Base-by-base conservation (phyloP, 495 filamentous ascomycete genomes). In the Penicillium psychrofluorescens region DNA sequence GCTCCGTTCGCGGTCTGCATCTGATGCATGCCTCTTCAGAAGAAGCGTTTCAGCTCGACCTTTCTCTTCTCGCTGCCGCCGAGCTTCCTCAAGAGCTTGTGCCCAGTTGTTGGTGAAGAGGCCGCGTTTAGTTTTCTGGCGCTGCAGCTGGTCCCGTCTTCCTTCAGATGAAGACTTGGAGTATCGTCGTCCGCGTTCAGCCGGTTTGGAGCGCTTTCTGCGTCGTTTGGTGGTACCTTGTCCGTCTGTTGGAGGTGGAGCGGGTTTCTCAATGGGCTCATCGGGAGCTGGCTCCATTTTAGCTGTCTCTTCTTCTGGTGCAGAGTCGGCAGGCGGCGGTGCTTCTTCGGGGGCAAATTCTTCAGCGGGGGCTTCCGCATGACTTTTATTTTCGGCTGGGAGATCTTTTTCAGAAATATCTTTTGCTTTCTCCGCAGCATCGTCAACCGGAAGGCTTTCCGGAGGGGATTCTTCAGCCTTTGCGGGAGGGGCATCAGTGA, bases 91-190 rank as follows among this genome's bases (percentile, higher is more conserved):
- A 10, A 74, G 38, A 22, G 70, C 65, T 35, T 55, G 61, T 7
- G 62, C 53, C 67, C 65, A 74, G 28, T 66, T 61, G 39, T 64
- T 65, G 10, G 59, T 64, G 39, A 72, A 47, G 4, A 63, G 11
- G 28, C 52, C 48, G 37, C 63, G 61, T 1, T 67, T 64, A 33
- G 58, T 62, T 53, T 70, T 71, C 36, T 62, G 62, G 27, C 61
- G 61, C 43, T 56, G 37, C 8, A 61, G 47, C 12, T 50, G 50
- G 16, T 57, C 54, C 11, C 50, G 53, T 36, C 56, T 58, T n/a
- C 59, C 63, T 28, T 71, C 66, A 1, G 63, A 68, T 0, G 61
- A 68, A 22, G 58, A 58, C 39, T 61, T 71, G 1, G 68, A 67
- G 28, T 57, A 49, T 5, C 62, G 56, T 34, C 61, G 64, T 29